Evolutionary conservation across 2,329 filamentous ascomycete species (phyloP), one percentile per base, ranked within the genome.

Genomic region (Colletotrichum sp.): DNA sequence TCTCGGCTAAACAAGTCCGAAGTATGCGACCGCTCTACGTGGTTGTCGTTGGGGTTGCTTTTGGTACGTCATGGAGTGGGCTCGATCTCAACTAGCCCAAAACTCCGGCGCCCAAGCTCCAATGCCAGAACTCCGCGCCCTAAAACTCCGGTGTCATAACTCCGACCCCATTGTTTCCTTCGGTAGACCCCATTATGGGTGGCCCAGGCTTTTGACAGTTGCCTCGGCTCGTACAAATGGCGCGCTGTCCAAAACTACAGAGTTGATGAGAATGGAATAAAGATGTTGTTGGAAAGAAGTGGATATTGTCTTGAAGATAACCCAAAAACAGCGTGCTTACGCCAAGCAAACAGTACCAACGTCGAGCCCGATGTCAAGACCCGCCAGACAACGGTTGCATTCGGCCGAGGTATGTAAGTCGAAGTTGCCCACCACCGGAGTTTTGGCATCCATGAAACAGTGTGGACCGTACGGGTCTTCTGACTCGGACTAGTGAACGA

Each of bases 401-500:
- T 30, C 24, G 59, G 26, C 59, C 28, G 59, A 32, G 59, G 24
- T 3, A 62, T 30, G 18, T 13, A 30, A n/a, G 28, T 32, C 59
- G 28, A 30, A n/a, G 28, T 30, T 62, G 59, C 28, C 59, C 24
- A 30, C 28, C 4, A n/a, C 28, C 59, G 59, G 59, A 62, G 59
- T 62, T 62, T 62, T 62, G 59, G 59, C 59, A 32, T 18, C 36
- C 36, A 39, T 30, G 18, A 30, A n/a, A 62, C 59, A 15, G 28
- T 21, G 18, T 30, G 28, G 28, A 62, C 28, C 24, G 28, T n/a
- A 30, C 28, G 59, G 59, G 28, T 26, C 28, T 62, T 62, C 59
- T 62, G 28, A 62, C 59, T 62, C 59, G 59, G 10, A 12, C 44
- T n/a, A 52, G n/a, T 52, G n/a, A 52, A 52, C n/a, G 4, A 21